Percentiles rank a stretch among this genome's conserved stretches.
Evolutionary conservation across 345 rosid species (phyloP).

Genomic region (Schrenkiella parvula): DNA sequence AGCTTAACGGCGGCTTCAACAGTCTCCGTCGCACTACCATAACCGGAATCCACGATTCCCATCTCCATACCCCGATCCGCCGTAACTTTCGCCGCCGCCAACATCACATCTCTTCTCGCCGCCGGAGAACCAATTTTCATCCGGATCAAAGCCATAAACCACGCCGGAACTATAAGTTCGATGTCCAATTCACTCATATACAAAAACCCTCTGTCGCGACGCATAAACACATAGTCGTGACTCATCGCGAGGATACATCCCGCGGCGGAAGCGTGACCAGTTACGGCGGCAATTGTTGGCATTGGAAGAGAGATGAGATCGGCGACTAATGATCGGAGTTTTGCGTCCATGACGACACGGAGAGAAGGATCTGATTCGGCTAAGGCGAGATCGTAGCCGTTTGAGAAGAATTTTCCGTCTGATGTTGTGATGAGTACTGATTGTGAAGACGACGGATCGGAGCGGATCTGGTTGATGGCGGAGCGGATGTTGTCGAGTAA

Average conservation of each 20-base stretch:
- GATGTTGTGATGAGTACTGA: conserved; percentile 64
- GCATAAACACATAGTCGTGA: conserved; percentile 64
- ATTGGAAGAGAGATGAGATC: conserved; percentile 62
- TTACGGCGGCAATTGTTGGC: conserved; percentile 61
- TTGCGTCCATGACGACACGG: conserved; percentile 32
- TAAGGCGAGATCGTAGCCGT: conserved; percentile 71
- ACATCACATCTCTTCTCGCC: conserved; percentile 41
- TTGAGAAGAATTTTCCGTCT: conserved; percentile 80
- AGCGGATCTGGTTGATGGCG: conserved; percentile 38
- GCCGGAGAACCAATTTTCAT: conserved; percentile 40
- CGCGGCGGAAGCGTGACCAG: conserved; percentile 79
- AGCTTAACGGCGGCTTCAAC: conserved; percentile 43
- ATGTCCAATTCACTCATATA: conserved; percentile 80
- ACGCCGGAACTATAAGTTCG: conserved; percentile 40
- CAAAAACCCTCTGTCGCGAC: conserved; percentile 59
- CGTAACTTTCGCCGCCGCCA: conserved; percentile 52
- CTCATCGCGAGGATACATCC: conserved; percentile 53
- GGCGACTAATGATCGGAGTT: conserved; percentile 38
- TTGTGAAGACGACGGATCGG: conserved; percentile 37
- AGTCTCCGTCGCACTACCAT: conserved; percentile 48
- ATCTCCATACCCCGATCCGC: conserved; percentile 43
- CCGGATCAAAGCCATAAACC: conserved; percentile 39
- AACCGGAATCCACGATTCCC: conserved; percentile 50
- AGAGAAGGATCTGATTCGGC: conserved; percentile 37
- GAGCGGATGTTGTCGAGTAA: conserved; percentile 43